These are phyloP conservation scores for Neurospora sp. DNA, from an alignment of 495 filamentous ascomycete genomes.

Conservation along the genomic window DNA sequence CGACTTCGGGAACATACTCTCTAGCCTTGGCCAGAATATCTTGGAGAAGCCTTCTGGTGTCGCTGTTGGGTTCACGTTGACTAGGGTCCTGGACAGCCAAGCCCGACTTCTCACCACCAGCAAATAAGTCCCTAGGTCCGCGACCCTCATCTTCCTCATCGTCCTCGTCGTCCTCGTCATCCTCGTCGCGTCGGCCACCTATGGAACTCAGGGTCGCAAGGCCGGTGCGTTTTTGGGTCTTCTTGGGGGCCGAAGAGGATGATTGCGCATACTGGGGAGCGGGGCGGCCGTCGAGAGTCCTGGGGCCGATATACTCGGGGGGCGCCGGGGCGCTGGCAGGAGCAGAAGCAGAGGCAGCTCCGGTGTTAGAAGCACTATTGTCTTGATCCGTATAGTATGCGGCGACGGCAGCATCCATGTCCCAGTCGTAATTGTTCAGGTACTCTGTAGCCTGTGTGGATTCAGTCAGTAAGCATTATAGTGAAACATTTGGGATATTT, in stretches of 20 bases:
- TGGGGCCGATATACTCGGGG: constrained; percentile 41
- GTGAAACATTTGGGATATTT: not conserved
- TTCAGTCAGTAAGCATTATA: not conserved
- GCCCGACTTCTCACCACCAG: constrained; percentile 94
- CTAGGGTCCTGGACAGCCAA: constrained; percentile 85
- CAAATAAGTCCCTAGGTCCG: constrained; percentile 72
- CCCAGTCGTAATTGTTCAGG: constrained; percentile 57
- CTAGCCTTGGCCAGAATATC: constrained; percentile 78
- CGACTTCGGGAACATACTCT: constrained; percentile 41
- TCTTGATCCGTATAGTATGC: constrained; percentile 57
- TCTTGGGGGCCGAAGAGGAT: constrained; percentile 28
- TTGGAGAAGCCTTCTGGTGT: constrained; percentile 56
- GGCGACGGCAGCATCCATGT: constrained; percentile 54
- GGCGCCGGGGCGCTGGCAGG: constrained; percentile 12
- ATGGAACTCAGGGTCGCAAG: constrained; percentile 50
- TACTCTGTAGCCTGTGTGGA: constrained; percentile 59
- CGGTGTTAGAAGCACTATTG: constrained; percentile 31
- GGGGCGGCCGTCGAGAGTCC: constrained; percentile 46
- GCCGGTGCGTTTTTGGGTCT: constrained; percentile 37
- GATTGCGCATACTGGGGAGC: constrained; percentile 33
- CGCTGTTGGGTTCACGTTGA: constrained; percentile 30
- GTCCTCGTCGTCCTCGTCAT: constrained; percentile 49
- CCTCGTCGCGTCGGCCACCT: constrained; percentile 39
- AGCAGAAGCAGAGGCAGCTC: constrained; percentile 3
- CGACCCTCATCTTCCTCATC: constrained; percentile 52